Base-by-base conservation (phyloP, 495 filamentous ascomycete species). In the Penicillium goetzii region DNA sequence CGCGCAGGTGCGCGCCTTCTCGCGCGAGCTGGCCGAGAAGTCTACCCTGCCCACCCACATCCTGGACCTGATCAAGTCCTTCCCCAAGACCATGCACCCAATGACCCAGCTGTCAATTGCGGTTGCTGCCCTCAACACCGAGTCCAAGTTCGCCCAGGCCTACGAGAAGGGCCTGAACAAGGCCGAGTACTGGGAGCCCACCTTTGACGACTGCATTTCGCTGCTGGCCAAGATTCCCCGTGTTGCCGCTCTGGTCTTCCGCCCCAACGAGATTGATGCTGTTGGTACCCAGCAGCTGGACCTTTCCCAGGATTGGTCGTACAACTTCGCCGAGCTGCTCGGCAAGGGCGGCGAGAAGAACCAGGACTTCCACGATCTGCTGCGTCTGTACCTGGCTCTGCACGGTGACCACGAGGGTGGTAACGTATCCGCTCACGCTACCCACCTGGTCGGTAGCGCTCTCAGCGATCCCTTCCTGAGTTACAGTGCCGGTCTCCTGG, bases 321-420 rank as follows among this genome's bases (percentile, higher is more conserved):
- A 97, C 83, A 99, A 99, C 81, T 98, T 97, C 65, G 95, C 95
- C 43, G 90, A 93, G 72, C 93, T 98, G 85, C 87, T 99, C 32
- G 95, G 95, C 68, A 97, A 95, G 78, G 88, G 87, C 45, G 93
- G 92, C 61, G 83, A 86, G 68, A 80, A 93, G 72, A 88, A 97
- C 72, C 86, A 92, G 75, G 91, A 92, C 76, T 99, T 99, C 85
- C 94, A 98, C 73, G 95, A 99, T 69, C 83, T 98, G 21, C 84
- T 99, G 28, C 84, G 95, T 61, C 78, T 99, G 21, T 99, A 99
- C 80, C 87, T 99, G 21, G 94, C 95, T 28, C 88, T 99, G 12
- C 95, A 99, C 81, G 94, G 94, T 50, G 95, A 99, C 79, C 95
- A 99, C 81, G 95, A 99, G 76, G 95, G 95, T 60, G 95, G 95